Evolutionary conservation across 108 stramenopile genomes (phyloP), one percentile per base, ranked within the genome.

Genomic region (Fragilariopsis cylindrus): DNA sequence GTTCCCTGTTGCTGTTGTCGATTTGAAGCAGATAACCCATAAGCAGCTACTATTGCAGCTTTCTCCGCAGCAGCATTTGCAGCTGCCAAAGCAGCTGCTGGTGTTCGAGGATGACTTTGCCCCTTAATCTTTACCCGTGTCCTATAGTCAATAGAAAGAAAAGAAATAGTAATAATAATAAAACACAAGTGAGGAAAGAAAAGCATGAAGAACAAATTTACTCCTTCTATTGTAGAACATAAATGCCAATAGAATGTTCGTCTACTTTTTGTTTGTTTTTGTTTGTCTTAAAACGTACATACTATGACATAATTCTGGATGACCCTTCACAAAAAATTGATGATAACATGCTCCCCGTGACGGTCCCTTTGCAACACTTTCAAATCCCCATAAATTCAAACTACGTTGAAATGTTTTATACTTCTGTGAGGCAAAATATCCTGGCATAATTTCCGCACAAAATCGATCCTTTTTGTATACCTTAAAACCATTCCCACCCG

Each of bases 371-470:
- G 77, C 74, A 0, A 90, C 78, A 41, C 82, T 75, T 30, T 72
- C 69, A 49, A 90, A 90, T 16, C 83, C 79, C 86, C 86, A 90
- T 19, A 87, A 64, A 58, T 87, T 90, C 42, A 90, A 77, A 13
- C 80, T 67, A 3, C 89, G 80, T 19, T 87, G 87, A 76, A 87
- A 90, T 49, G 83, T 85, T 45, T 87, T 90, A 74, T 86, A 90
- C 82, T 90, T 87, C 74, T 79, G 78, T 43, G 73, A 66, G 53
- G 71, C 77, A 72, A 88, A 88, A 43, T 84, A 86, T 21, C 46
- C 58, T 4, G 89, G 85, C 74, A 90, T 82, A 60, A 90, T 79
- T 8, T 82, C 71, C 19, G 63, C 65, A 42, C 81, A 82, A 48
- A 90, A 90, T 16, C 70, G 70, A 64, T 88, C 77, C 78, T 87